Evolutionary conservation across 2,329 filamentous ascomycete species (phyloP).

Genomic region (Scedosporium apiospermum): DNA sequence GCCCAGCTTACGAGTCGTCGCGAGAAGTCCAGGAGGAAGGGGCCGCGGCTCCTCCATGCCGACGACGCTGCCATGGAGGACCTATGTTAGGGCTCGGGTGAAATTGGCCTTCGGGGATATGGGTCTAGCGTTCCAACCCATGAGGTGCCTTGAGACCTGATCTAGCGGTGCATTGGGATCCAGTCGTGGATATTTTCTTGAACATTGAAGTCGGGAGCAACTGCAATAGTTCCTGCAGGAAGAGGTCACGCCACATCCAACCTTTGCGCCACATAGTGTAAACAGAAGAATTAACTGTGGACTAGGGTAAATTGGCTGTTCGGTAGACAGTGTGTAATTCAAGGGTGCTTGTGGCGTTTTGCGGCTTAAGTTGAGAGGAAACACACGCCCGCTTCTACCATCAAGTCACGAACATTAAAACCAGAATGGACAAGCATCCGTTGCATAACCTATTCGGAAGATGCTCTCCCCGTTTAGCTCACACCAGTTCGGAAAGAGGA

Average conservation of each 20-base stretch:
- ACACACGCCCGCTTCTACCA: too few species aligned
- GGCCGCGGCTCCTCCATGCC: constrained; percentile 1
- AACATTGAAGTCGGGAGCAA: too few species aligned
- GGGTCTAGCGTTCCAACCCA: background rate
- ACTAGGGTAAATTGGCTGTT: too few species aligned
- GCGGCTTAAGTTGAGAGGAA: too few species aligned
- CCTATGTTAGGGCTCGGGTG: background rate
- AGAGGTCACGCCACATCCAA: background rate
- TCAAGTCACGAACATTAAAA: too few species aligned
- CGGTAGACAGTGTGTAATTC: background rate
- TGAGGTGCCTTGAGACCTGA: background rate
- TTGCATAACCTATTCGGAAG: too few species aligned
- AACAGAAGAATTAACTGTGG: too few species aligned
- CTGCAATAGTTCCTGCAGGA: background rate
- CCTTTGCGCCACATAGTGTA: background rate
- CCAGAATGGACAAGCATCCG: too few species aligned
- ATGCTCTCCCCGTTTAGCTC: background rate
- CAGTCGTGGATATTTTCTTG: too few species aligned
- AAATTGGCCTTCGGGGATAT: background rate
- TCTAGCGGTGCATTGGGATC: background rate
- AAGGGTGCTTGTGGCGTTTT: too few species aligned
- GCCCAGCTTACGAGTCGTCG: constrained; percentile 1
- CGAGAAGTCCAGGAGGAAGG: constrained; percentile 4
- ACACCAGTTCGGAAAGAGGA: background rate
- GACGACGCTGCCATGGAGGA: background rate